Conservation (phyloP, 495 filamentous ascomycete species). For the Daldinia loculata region DNA sequence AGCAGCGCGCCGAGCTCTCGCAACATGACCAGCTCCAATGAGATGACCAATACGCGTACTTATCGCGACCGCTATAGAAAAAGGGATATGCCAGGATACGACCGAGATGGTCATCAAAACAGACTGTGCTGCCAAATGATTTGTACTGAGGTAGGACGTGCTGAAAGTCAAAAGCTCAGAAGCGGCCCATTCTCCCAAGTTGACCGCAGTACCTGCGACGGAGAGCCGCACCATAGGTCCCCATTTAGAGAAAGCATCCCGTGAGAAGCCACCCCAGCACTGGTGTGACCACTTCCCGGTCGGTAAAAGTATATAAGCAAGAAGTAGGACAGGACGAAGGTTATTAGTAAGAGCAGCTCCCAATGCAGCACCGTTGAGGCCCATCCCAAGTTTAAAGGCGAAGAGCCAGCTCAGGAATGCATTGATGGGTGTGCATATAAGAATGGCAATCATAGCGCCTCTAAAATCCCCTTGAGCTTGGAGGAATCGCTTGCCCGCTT, state of each 20-base stretch:
- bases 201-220: conserved; percentile 64
- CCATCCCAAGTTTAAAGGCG: conserved; percentile 68
- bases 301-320: conserved; percentile 55
- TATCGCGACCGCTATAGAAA: conserved; percentile 69
- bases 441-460: conserved; percentile 70
- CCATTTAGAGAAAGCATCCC: conserved; percentile 61
- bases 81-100: conserved; percentile 73
- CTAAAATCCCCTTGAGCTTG: conserved; percentile 79
- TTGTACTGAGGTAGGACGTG: conserved; percentile 58
- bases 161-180: conserved; percentile 66
- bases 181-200: conserved; percentile 65
- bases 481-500: conserved; percentile 75
- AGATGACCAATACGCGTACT: conserved; percentile 71
- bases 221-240: conserved; percentile 65
- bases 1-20: conserved; percentile 46
- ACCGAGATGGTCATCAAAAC: conserved; percentile 67
- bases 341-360: conserved; percentile 63
- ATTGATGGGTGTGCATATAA: conserved; percentile 76
- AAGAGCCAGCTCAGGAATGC: conserved; percentile 78
- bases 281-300: conserved; percentile 53
- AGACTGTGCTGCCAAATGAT: conserved; percentile 70
- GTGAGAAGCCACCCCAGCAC: conserved; percentile 66
- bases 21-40: conserved; percentile 60
- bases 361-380: conserved; percentile 67
- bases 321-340: conserved; percentile 61